These are phyloP conservation scores for Elongisporangium senticosum DNA, from an alignment of 352 stramenopile genomes.

Conservation along the genomic window DNA sequence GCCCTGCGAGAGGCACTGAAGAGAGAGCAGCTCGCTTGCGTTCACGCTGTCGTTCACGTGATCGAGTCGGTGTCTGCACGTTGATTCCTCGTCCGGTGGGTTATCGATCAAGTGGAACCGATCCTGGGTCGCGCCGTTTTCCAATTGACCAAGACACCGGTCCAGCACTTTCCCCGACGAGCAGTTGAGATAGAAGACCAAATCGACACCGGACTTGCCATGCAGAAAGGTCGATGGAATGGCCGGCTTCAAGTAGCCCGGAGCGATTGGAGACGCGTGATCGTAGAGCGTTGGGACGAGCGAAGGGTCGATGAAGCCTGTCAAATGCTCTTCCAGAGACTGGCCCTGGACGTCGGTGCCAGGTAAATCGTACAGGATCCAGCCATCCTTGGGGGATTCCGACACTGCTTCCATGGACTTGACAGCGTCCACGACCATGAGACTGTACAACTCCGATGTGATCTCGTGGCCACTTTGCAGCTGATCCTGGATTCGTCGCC, in stretches of 20 bases:
- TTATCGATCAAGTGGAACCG: conserved; percentile 46
- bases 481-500: conserved; percentile 14
- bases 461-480: conserved; percentile 36
- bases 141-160: conserved; percentile 53
- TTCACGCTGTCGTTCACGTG: conserved; percentile 42
- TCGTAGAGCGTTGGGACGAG: conserved; percentile 40
- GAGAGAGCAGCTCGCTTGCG: conserved; percentile 42
- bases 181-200: conserved; percentile 64
- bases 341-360: conserved; percentile 32
- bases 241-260: conserved; percentile 21
- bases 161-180: conserved; percentile 28
- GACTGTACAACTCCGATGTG: conserved; percentile 45
- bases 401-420: conserved; percentile 9
- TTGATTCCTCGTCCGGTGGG: conserved; percentile 40
- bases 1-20: conserved; percentile 36
- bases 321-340: conserved; percentile 51
- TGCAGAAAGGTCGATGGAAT: conserved; percentile 43
- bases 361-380: conserved; percentile 65
- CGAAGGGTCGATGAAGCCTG: conserved; percentile 40
- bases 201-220: conserved; percentile 63
- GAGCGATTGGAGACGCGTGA: conserved; percentile 48
- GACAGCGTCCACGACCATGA: conserved; percentile 40
- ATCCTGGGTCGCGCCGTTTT: conserved; percentile 35
- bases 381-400: conserved; percentile 21
- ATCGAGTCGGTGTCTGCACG: conserved; percentile 38